Percentiles rank a stretch among this genome's conserved stretches.
Conservation (phyloP, 805 yeast species). For the Suhomyces xylopsoci region DNA sequence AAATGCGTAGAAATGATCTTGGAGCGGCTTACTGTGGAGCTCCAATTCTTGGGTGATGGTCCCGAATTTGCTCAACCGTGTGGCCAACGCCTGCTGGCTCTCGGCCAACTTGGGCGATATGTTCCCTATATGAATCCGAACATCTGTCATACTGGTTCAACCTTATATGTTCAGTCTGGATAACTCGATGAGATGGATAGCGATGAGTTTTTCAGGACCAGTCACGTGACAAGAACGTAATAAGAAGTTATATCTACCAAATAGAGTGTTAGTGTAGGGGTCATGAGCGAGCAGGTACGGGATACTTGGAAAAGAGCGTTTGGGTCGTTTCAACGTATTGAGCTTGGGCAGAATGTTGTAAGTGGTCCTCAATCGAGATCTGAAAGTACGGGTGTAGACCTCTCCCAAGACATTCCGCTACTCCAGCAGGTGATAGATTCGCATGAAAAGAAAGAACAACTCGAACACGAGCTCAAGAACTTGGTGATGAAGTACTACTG, state of each 20-base stretch:
- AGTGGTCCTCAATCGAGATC: not conserved
- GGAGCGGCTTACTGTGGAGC: constrained; percentile 52
- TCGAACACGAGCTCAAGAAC: constrained; percentile 23
- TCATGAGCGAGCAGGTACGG: not conserved
- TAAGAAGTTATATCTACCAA: too few species aligned
- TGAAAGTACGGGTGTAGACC: not conserved
- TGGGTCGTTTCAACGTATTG: not conserved
- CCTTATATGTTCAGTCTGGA: not conserved
- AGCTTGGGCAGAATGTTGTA: not conserved
- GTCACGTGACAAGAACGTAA: not conserved
- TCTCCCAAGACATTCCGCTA: not conserved
- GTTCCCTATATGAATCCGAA: constrained; percentile 60
- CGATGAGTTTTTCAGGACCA: not conserved
- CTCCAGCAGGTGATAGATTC: constrained; percentile 13
- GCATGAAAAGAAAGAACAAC: constrained; percentile 11
- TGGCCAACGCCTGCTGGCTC: constrained; percentile 43
- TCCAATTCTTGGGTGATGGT: constrained; percentile 44
- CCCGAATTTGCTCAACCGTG: constrained; percentile 66
- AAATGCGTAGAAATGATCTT: constrained; percentile 61
- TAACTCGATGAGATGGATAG: not conserved
- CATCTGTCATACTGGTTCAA: not conserved
- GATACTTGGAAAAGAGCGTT: not conserved
- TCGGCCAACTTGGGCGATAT: constrained; percentile 54
- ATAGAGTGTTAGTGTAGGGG: not conserved
- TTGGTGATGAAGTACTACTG: constrained; percentile 29